Evolutionary conservation across 306 rosid genomes (phyloP).

Genomic region (Sicyos edulis): DNA sequence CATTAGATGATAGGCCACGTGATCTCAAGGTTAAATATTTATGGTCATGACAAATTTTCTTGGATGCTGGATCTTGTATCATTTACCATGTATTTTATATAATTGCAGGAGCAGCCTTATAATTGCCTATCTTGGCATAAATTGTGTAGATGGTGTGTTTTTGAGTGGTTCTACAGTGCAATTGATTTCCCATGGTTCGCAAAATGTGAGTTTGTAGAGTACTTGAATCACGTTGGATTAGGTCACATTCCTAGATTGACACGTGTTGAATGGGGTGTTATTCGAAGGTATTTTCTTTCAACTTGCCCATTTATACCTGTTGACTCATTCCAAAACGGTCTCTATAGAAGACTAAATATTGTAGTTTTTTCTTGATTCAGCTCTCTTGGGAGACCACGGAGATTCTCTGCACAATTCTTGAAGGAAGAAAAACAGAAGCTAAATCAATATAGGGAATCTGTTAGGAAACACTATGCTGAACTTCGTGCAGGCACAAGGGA

Average conservation of each 20-base stretch:
- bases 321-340: constrained; percentile 19
- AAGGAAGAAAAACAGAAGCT: constrained; percentile 81
- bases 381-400: constrained; percentile 89
- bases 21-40: constrained; percentile 47
- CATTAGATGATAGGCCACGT: constrained; percentile 26
- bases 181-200: constrained; percentile 96
- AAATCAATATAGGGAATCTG: constrained; percentile 78
- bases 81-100: background rate
- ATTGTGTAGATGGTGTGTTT: constrained; percentile 74
- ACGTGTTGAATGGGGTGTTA: constrained; percentile 95
- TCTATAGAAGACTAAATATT: constrained; percentile 15
- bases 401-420: constrained; percentile 78
- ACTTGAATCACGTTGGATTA: constrained; percentile 87
- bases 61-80: constrained; percentile 14
- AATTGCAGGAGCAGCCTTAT: constrained; percentile 58
- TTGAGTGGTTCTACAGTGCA: constrained; percentile 97
- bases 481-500: constrained; percentile 69
- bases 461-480: constrained; percentile 83
- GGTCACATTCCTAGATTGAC: constrained; percentile 92
- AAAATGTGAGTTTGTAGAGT: constrained; percentile 82
- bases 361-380: constrained; percentile 47
- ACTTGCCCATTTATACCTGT: constrained; percentile 25
- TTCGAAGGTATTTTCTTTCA: constrained; percentile 58
- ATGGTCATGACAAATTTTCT: constrained; percentile 13
- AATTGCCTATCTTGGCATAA: constrained; percentile 58